Conservation (phyloP, 2,329 filamentous ascomycete genomes). For the Ophiostoma angusticollis region DNA sequence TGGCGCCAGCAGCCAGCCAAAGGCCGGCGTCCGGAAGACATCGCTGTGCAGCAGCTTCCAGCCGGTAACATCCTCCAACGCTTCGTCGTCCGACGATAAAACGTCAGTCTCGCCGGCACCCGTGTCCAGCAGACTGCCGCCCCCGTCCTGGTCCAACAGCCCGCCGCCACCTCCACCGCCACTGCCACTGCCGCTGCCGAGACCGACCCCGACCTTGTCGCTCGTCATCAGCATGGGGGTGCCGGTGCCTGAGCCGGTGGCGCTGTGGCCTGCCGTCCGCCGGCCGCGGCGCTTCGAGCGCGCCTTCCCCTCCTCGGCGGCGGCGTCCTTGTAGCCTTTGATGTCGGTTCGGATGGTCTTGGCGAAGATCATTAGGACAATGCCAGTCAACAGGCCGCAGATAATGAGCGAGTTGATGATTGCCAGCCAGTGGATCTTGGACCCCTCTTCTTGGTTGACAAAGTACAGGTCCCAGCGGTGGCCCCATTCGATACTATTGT, state of each 20-base stretch:
- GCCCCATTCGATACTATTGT: conserved; percentile 66
- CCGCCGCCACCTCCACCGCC: conserved; percentile 22
- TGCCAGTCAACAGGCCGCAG: conserved; percentile 61
- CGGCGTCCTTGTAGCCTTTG: conserved; percentile 56
- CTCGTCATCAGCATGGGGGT: conserved; percentile 25
- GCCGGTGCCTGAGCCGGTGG: conserved; percentile 21
- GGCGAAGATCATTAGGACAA: conserved; percentile 69
- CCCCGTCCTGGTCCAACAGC: conserved; percentile 41
- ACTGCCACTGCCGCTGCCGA: conserved; percentile 22
- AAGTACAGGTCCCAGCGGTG: conserved; percentile 86
- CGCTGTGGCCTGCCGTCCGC: conserved; percentile 16
- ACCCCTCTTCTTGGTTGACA: conserved; percentile 71
- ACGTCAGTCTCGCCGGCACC: conserved; percentile 35
- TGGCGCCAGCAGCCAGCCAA: conserved; percentile 63
- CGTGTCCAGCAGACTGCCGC: background rate
- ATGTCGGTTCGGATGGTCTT: conserved; percentile 69
- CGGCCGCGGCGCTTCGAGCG: conserved; percentile 36
- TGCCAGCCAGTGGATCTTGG: conserved; percentile 74
- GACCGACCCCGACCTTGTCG: conserved; percentile 31
- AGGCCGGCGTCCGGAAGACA: conserved; percentile 63
- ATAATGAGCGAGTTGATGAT: conserved; percentile 82
- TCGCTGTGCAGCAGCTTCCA: conserved; percentile 88
- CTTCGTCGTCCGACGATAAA: conserved; percentile 54
- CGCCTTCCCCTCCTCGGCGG: conserved; percentile 53
- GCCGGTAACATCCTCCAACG: conserved; percentile 66